Percentiles rank a stretch among this genome's conserved stretches.
phyloP scores from a whole-genome alignment of 225 moss, liverwort and hornwort species.

The Antitrichia curtipendula region DNA sequence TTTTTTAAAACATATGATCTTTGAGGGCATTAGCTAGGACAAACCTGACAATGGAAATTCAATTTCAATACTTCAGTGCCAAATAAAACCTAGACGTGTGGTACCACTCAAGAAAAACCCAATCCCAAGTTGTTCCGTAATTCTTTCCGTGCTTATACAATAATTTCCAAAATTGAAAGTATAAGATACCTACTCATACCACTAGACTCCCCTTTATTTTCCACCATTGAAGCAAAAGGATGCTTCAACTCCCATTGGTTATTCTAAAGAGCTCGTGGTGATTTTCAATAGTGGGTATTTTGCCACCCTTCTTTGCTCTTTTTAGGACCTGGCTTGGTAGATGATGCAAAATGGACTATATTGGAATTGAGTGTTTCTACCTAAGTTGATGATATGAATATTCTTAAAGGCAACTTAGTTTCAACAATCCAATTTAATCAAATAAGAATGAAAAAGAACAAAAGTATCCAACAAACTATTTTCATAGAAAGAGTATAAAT shows the following conservation, averaged over 20 bases:
- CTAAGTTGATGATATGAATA: neutral
- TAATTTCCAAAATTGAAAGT: neutral
- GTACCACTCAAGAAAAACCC: fast-evolving
- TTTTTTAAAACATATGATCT: no score
- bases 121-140: no score
- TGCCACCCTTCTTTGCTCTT: neutral
- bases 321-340: fast-evolving
- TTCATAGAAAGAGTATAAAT: neutral
- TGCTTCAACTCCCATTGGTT: neutral
- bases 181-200: neutral
- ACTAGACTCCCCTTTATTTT: fast-evolving
- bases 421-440: neutral
- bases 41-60: no score
- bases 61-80: no score
- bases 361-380: neutral
- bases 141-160: no score
- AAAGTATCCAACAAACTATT: neutral
- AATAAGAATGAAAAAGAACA: neutral
- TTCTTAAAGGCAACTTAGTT: neutral
- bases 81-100: no score
- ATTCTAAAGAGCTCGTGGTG: neutral
- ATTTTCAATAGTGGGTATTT: neutral
- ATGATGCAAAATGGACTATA: neutral
- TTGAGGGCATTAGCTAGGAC: no score
- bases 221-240: neutral